Evolutionary conservation across 768 basidiomycete species (phyloP).

Genomic region (Suillus ampliporus): DNA sequence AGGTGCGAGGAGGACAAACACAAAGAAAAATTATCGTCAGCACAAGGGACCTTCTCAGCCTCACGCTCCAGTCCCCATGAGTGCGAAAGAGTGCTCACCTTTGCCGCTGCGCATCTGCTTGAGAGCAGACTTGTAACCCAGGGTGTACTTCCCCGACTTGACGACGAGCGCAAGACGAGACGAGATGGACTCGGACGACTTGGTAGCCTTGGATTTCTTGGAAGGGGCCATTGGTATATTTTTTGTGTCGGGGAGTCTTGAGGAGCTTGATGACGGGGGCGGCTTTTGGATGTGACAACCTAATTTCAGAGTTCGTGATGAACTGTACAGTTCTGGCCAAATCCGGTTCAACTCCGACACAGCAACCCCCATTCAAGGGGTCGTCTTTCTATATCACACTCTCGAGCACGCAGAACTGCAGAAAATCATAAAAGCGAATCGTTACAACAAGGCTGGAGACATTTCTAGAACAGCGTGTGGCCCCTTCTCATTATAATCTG

Average conservation of each 20-base stretch:
- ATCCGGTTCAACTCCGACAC: constrained; percentile 29
- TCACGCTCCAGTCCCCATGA: constrained; percentile 94
- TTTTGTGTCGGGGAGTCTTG: constrained; percentile 18
- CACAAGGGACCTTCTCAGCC: constrained; percentile 98
- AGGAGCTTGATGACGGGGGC: constrained; percentile 16
- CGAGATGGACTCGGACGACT: constrained; percentile 92
- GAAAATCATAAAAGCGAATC: neutral
- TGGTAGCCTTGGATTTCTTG: constrained; percentile 94
- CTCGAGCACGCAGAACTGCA: neutral
- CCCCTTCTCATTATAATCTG: constrained; percentile 74
- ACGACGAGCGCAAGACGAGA: constrained; percentile 94
- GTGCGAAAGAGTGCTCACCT: constrained; percentile 71
- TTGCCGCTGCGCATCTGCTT: constrained; percentile 99
- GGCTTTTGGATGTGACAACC: constrained; percentile 17
- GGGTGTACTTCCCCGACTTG: constrained; percentile 97
- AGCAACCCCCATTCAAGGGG: constrained; percentile 14
- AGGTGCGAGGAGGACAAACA: constrained; percentile 20
- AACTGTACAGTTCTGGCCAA: constrained; percentile 37
- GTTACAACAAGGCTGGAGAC: constrained; percentile 72
- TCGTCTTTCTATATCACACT: neutral
- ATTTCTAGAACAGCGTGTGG: constrained; percentile 79
- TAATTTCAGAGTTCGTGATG: constrained; percentile 15
- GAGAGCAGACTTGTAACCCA: constrained; percentile 98
- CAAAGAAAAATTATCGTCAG: constrained; percentile 53
- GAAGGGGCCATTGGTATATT: constrained; percentile 82